Base-by-base conservation (phyloP, 768 basidiomycete species). In the Tulasnella sp. region DNA sequence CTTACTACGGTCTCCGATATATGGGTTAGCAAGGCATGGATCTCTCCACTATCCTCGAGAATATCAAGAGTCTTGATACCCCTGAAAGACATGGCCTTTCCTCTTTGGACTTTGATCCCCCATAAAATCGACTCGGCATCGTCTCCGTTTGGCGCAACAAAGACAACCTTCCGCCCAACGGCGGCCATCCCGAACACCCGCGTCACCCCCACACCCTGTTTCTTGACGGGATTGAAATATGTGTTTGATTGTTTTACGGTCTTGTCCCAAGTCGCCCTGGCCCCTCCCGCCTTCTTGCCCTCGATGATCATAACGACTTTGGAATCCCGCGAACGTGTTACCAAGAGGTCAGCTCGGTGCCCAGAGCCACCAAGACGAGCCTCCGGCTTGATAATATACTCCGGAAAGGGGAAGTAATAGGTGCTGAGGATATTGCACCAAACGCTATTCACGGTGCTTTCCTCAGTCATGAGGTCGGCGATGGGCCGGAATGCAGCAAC, bases 351-450 rank as follows among this genome's bases (percentile, higher is more conserved):
- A 1, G 44, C 73, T 9, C 73, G 73, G 31, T 62, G 14, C n/a
- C 58, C 58, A 19, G 27, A 1, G n/a, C 9, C 3, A 1, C 73
- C 73, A 1, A 40, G 38, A 2, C 73, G 73, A 31, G 38, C 73
- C 31, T 74, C 73, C 31, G 73, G 73, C 7, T 31, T 40, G 2
- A 74, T 74, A 14, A 40, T 40, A 38, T 74, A 74, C 36, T 74
- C 73, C 44, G 73, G 73, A 38, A 40, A 74, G 38, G 73, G 73
- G 73, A 40, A 74, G 31, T 74, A 74, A 31, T 74, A 74, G 19
- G 14, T 74, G 73, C 21, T 46, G 10, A 74, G 36, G 72, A 74
- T 36, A 34, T 44, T 74, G 72, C 24, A 40, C 72, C 72, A 74
- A 8, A 74, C 72, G 38, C 72, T 44, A 34, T 74, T 74, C 39